These are phyloP conservation scores for Actinomucor elegans DNA, from an alignment of 371 early-diverging fungal species.

Conservation along the genomic window DNA sequence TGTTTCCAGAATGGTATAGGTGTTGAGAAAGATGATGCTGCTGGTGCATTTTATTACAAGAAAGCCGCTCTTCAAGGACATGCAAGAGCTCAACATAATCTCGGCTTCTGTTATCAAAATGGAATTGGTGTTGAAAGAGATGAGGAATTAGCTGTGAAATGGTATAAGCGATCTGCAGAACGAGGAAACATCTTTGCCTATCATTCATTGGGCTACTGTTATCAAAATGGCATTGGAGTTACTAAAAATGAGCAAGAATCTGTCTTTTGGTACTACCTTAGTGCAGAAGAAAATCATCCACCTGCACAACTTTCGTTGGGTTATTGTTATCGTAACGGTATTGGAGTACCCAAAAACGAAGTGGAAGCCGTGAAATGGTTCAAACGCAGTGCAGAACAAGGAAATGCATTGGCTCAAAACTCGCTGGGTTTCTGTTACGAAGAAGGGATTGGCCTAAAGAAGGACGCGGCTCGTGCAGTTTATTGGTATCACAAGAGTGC, in stretches of 20 bases:
- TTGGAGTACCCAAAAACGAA: constrained; percentile 67
- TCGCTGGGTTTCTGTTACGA: constrained; percentile 84
- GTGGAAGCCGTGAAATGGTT: constrained; percentile 69
- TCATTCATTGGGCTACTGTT: constrained; percentile 88
- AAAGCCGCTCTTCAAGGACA: constrained; percentile 79
- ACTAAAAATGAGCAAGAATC: constrained; percentile 62
- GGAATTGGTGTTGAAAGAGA: constrained; percentile 68
- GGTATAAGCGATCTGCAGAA: constrained; percentile 72
- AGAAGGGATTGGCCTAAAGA: constrained; percentile 70
- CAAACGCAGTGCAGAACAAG: constrained; percentile 60
- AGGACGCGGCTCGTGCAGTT: constrained; percentile 68
- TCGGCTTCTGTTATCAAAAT: constrained; percentile 87
- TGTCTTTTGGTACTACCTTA: constrained; percentile 69
- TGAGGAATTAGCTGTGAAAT: constrained; percentile 64
- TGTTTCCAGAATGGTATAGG: constrained; percentile 88
- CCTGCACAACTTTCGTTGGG: constrained; percentile 79
- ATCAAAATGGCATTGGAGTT: constrained; percentile 85
- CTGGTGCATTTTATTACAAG: constrained; percentile 77
- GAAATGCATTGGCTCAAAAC: constrained; percentile 77
- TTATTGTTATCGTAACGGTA: constrained; percentile 75
- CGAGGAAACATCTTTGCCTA: constrained; percentile 76
- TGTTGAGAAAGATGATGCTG: constrained; percentile 51
- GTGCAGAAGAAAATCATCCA: constrained; percentile 66
- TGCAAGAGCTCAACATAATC: constrained; percentile 82
- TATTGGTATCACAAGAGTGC: constrained; percentile 82